phyloP scores from a whole-genome alignment of 805 yeast genomes.

The Candida jianshihensis region DNA sequence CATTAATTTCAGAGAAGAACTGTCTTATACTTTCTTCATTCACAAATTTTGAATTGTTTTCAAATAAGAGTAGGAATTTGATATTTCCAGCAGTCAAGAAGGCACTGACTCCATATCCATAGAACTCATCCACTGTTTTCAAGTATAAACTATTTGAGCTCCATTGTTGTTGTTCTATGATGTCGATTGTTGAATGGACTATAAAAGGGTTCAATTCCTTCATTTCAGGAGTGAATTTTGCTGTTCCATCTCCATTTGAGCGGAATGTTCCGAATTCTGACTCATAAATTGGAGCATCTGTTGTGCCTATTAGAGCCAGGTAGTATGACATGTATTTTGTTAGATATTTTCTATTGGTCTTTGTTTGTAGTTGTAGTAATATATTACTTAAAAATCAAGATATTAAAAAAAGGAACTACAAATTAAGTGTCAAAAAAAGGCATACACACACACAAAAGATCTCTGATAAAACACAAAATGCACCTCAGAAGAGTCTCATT shows the following conservation, averaged over 20 bases:
- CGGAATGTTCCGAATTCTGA: conserved; percentile 75
- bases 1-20: conserved; percentile 81
- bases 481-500: too few relatives aligned
- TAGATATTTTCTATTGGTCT: too few relatives aligned
- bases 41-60: conserved; percentile 19
- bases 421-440: too few relatives aligned
- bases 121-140: conserved; percentile 78
- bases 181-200: conserved; percentile 80
- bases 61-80: conserved; percentile 69
- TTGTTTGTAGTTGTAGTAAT: too few relatives aligned
- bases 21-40: conserved; percentile 73
- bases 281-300: conserved; percentile 82
- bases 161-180: conserved; percentile 91
- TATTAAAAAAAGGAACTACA: too few relatives aligned
- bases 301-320: conserved; percentile 80
- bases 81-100: conserved; percentile 84
- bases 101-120: conserved; percentile 76
- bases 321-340: conserved; percentile 61
- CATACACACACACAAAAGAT: too few relatives aligned
- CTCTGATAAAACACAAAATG: too few relatives aligned
- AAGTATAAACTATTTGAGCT: conserved; percentile 55
- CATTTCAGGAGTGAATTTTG: conserved; percentile 54
- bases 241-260: conserved; percentile 54
- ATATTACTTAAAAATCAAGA: too few relatives aligned
- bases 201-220: conserved; percentile 82